Evolutionary conservation across 179 eudicot genomes (phyloP), one percentile per base, ranked within the genome.

Genomic region (Spinacia oleracea): DNA sequence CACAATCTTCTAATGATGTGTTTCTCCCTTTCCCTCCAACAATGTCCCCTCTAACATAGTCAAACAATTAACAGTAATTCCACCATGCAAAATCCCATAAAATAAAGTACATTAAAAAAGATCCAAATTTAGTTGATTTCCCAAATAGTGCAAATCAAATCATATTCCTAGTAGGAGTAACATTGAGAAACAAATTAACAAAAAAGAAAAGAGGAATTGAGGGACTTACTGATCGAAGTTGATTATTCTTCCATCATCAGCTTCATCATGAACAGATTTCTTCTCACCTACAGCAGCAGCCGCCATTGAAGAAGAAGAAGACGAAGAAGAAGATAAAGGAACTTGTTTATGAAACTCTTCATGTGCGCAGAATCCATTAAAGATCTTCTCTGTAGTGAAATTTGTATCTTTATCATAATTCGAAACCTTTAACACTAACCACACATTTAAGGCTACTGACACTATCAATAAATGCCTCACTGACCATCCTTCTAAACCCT

Each of bases 181-280:
- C n/a, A n/a, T n/a, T n/a, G 8, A 38, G 40, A 38, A 38, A 14
- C 53, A n/a, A n/a, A n/a, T n/a, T n/a, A n/a, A n/a, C n/a, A 12
- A 27, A 59, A 55, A 56, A 27, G 7, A 14, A 77, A 76, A 56
- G 27, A 18, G 15, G 20, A 25, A 48, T 48, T 67, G 15, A 50
- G 59, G 59, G 8, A 85, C 94, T 85, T 83, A 92, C 97, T 91
- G 97, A 81, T 92, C 91, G 59, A 92, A 86, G 74, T 92, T 88
- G 77, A 92, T 83, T 43, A 87, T 67, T 58, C 84, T 83, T 25
- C 70, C 79, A 59, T 77, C 85, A 75, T 67, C 86, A 58, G 42
- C 68, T 34, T 42, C 56, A 7, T 56, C 46, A 73, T 48, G 66
- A 12, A 43, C 16, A 14, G 25, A 51, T 42, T 76, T 77, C 25